These are phyloP conservation scores for Dryas drummondii DNA, from an alignment of 306 rosid genomes.

Conservation along the genomic window DNA sequence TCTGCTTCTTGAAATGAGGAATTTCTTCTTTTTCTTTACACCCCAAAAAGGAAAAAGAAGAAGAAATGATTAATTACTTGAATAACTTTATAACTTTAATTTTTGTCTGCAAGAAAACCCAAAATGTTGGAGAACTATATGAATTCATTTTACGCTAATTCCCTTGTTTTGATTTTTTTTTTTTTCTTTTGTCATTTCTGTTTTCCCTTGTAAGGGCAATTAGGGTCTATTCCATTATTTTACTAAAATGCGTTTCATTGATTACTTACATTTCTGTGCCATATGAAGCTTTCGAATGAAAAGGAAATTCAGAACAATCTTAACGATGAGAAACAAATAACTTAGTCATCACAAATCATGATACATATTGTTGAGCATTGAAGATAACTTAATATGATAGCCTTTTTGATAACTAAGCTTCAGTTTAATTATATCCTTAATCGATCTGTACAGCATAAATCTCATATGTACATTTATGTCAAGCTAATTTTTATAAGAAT, in stretches of 20 bases:
- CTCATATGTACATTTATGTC: background rate
- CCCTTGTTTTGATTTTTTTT: background rate
- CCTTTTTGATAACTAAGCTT: background rate
- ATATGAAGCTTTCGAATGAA: background rate
- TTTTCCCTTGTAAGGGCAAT: background rate
- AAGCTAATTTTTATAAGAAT: background rate
- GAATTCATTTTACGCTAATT: background rate
- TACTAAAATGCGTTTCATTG: slow-evolving; percentile 1
- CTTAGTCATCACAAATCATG: background rate
- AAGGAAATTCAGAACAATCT: background rate
- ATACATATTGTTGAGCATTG: background rate
- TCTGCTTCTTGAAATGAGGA: slow-evolving; percentile 9
- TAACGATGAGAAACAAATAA: background rate
- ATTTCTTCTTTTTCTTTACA: background rate
- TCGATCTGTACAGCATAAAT: background rate
- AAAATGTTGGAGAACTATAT: background rate
- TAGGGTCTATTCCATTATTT: background rate
- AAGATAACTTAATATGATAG: background rate
- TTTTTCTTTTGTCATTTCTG: background rate
- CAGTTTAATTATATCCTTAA: background rate
- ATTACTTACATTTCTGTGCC: background rate
- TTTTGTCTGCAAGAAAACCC: background rate
- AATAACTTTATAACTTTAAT: too few species aligned
- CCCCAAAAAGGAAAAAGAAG: background rate
- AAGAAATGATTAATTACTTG: background rate